These are phyloP conservation scores for Circinella umbellata DNA, from an alignment of 371 early-diverging fungal species.

Conservation along the genomic window DNA sequence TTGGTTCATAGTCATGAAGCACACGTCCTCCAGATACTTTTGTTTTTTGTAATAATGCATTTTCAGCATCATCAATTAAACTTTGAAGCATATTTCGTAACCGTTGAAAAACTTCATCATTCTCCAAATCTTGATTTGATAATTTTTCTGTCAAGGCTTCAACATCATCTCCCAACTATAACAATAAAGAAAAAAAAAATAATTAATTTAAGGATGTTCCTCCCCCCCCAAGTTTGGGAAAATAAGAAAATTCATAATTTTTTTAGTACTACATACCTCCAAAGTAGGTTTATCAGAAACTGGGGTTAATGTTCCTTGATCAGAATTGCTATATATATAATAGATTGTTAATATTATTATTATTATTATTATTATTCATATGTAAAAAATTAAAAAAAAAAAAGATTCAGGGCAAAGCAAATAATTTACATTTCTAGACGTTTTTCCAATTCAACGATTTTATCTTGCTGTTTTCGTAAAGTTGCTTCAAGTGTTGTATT, in stretches of 20 bases:
- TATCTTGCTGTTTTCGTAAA: slow-evolving; percentile 41
- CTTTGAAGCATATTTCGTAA: slow-evolving; percentile 32
- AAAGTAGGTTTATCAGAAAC: slow-evolving; percentile 41
- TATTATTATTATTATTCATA: not conserved
- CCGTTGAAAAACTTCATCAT: slow-evolving; percentile 46
- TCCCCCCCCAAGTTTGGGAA: no score
- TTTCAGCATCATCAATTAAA: slow-evolving; percentile 51
- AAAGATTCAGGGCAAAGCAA: no score
- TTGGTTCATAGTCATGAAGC: slow-evolving; percentile 24
- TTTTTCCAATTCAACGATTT: slow-evolving; percentile 46
- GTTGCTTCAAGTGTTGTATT: slow-evolving; percentile 53
- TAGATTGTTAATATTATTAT: not conserved
- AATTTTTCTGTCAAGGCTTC: slow-evolving; percentile 19
- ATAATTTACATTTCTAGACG: slow-evolving; percentile 36
- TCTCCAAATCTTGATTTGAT: slow-evolving; percentile 35
- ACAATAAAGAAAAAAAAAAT: not conserved
- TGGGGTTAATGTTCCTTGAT: slow-evolving; percentile 43
- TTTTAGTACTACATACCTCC: slow-evolving; percentile 14
- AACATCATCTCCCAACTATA: slow-evolving; percentile 2
- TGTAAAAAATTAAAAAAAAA: no score
- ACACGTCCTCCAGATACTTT: slow-evolving; percentile 27
- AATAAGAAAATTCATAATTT: not conserved
- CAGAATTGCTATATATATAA: slow-evolving; percentile 19
- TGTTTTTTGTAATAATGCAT: slow-evolving; percentile 35
- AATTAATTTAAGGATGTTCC: not conserved